Percentiles rank a stretch among this genome's conserved stretches.
Conservation (phyloP, 495 filamentous ascomycete species). For the Penicillium cataractarum region DNA sequence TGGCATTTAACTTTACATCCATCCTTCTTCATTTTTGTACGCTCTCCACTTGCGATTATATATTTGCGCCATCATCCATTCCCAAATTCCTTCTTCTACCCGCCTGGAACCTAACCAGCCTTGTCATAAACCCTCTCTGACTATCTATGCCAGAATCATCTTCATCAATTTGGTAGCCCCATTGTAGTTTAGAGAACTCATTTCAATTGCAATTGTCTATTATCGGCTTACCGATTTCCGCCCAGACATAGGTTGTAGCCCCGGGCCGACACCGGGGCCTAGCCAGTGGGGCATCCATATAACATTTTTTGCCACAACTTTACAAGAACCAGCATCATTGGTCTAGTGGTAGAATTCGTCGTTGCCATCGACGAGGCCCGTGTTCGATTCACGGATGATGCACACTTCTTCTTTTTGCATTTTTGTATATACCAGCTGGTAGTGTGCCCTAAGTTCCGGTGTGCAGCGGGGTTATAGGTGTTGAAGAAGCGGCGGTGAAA, state of each 20-base stretch:
- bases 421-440: not conserved
- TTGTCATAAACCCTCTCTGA: too few species aligned
- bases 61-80: too few species aligned
- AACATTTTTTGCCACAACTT: not conserved
- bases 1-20: too few species aligned
- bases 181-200: not conserved
- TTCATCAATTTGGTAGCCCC: too few species aligned
- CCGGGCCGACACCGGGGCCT: not conserved
- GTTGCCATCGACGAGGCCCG: slow-evolving; percentile 63
- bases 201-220: not conserved
- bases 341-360: slow-evolving; percentile 65
- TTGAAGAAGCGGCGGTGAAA: not conserved
- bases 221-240: not conserved
- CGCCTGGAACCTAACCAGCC: too few species aligned
- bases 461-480: not conserved
- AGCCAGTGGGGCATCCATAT: not conserved
- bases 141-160: too few species aligned
- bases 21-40: too few species aligned
- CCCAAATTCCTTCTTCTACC: too few species aligned
- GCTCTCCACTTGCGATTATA: too few species aligned
- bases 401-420: slow-evolving; percentile 30
- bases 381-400: slow-evolving; percentile 63
- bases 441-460: not conserved
- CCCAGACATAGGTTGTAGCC: too few species aligned
- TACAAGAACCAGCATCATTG: slow-evolving; percentile 49